Evolutionary conservation across 225 moss, liverwort and hornwort genomes (phyloP).

Genomic region (Climacium dendroides): DNA sequence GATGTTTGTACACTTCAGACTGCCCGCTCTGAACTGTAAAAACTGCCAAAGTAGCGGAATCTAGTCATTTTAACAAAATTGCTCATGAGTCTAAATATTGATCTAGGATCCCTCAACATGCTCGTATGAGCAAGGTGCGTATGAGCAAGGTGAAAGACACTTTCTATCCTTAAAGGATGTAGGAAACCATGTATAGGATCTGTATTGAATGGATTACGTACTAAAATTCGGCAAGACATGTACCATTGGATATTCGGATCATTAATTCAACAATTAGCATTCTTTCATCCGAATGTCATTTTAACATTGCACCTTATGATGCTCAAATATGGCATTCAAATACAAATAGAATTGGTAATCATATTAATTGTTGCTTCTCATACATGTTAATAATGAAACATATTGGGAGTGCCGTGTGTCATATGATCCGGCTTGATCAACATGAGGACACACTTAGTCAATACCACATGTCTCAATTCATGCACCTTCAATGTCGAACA

Average conservation of each 20-base stretch:
- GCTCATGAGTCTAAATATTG: too few relatives aligned
- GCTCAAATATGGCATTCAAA: too few relatives aligned
- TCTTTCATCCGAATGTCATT: background rate
- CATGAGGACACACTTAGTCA: background rate
- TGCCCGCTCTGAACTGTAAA: too few relatives aligned
- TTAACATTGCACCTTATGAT: background rate
- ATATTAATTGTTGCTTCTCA: too few relatives aligned
- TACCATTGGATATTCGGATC: background rate
- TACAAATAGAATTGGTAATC: too few relatives aligned
- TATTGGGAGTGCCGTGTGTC: background rate
- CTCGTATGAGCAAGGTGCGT: background rate
- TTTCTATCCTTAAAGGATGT: background rate
- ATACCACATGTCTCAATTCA: background rate
- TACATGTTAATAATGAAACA: background rate
- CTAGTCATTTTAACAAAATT: too few relatives aligned
- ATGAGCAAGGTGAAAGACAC: too few relatives aligned
- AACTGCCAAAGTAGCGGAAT: too few relatives aligned
- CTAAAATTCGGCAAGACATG: too few relatives aligned
- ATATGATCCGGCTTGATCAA: background rate
- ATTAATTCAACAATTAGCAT: background rate
- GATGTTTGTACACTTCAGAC: too few relatives aligned
- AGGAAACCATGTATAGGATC: too few relatives aligned
- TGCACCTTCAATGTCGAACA: too few relatives aligned
- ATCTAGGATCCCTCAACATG: background rate
- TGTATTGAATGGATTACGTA: background rate